Base-by-base conservation (phyloP, 306 rosid genomes). In the Cajanus cajan region DNA sequence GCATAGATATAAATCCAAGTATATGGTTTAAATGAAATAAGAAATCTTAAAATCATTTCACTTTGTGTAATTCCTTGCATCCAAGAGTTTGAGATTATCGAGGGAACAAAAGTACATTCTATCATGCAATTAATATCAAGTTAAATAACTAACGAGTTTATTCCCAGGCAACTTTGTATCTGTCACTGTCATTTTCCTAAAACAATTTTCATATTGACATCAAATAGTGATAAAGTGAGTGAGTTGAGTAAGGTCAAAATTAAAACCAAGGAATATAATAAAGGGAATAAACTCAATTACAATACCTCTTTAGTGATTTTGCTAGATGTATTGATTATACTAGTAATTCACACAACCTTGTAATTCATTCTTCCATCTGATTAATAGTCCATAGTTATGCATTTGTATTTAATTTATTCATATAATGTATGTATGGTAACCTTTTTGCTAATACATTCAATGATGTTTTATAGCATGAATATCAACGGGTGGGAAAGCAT, bases 401-500 rank as follows among this genome's bases (percentile, higher is more conserved):
- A 64, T 57, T 66, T 12, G 48, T 7, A 21, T 50, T 28, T 66
- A 28, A 28, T 80, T 50, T 50, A 36, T 58, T 83, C 39, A 74
- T 39, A 41, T 62, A 55, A 36, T 66, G 43, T 33, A 52, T 73
- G 71, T 55, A 8, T 55, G 51, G 34, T 81, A 18, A 64, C 34
- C 24, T 21, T 44, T 37, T 71, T 55, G 66, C 85, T 83, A 3
- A 83, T 71, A 21, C 54, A 36, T 73, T 77, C 31, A 55, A 45
- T 74, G 79, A 47, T 85, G 45, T 69, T 45, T 80, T 79, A 14
- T 84, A 95, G 99, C 89, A 83, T 91, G 97, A 86, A 92, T 82
- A 22, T 68, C 79, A 86, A 93, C 74, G 98, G 96, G 28, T 84
- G 86, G 87, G 99, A 95, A 86, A 75, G 59, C 82, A 90, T 95